Evolutionary conservation across 352 stramenopile genomes (phyloP), one percentile per base, ranked within the genome.

Genomic region (Phytophthora foliorum): DNA sequence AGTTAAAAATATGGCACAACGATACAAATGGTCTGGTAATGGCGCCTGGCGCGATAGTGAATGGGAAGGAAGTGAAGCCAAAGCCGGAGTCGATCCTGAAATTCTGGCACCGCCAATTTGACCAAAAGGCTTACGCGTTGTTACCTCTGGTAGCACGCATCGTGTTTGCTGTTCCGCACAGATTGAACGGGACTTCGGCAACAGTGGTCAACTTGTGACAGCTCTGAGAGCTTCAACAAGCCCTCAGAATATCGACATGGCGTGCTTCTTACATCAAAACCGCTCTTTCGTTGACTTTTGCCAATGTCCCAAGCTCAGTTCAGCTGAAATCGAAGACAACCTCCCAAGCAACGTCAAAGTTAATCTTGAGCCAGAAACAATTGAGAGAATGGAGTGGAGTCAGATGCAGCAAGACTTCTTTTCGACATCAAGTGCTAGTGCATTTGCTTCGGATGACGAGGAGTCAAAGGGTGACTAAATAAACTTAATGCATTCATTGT

Each of bases 301-400:
- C 10, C 54, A 61, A 21, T 61, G 54, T n/a, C 54, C 41, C 3
- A 61, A 52, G 10, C 54, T 61, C 5, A 44, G 45, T 6, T n/a
- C 49, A 3, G 27, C 49, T 29, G 49, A 56, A 31, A n/a, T 56
- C 11, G 29, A 44, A 27, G 49, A 41, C 4, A 44, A 56, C 29
- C n/a, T 44, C 19, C 49, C 49, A 44, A 56, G 17, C 16, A 56
- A 45, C 11, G 49, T 56, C 25, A 54, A 56, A 27, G 19, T 21
- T 19, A 56, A 44, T 36, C 31, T 56, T 2, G 49, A 31, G 13
- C 29, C 49, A 19, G 49, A 44, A 56, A 19, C 17, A 9, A 29
- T 44, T 9, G 49, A 56, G 17, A 29, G 49, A 24, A 56, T 56
- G 9, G 49, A 27, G n/a, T n/a, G n/a, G n/a, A n/a, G n/a, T n/a